phyloP scores from a whole-genome alignment of 192 early-diverging fungal species.

The Umbelopsis vinacea region DNA sequence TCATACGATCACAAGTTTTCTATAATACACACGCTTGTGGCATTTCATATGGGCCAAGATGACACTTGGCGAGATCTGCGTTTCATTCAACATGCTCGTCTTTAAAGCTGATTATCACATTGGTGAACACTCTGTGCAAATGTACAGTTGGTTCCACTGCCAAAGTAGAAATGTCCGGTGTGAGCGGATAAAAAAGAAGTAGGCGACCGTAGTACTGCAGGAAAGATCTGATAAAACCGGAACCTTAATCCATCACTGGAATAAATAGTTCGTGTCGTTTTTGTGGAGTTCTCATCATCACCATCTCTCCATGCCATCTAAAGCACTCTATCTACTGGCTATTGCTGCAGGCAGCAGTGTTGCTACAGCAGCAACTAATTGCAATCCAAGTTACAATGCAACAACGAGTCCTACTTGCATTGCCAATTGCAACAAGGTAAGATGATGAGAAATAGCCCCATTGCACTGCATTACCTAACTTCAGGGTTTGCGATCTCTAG shows the following conservation, averaged over 20 bases:
- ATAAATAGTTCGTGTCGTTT: background rate
- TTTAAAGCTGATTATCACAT: too few species aligned
- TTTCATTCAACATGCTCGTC: background rate
- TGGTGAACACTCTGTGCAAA: too few species aligned
- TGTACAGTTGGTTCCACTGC: background rate
- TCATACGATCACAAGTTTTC: too few species aligned
- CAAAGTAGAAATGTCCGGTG: background rate
- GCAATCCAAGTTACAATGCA: slow-evolving; percentile 36
- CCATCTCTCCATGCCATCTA: slow-evolving; percentile 38
- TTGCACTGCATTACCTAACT: too few species aligned
- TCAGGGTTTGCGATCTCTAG: background rate
- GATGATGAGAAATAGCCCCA: background rate
- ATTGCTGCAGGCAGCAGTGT: slow-evolving; percentile 22
- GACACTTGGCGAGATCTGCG: background rate
- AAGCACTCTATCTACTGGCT: background rate
- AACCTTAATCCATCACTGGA: background rate
- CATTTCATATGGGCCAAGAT: too few species aligned
- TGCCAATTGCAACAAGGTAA: slow-evolving; percentile 35
- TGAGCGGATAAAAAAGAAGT: background rate
- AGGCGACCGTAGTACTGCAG: background rate
- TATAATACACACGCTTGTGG: too few species aligned
- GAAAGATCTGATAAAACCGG: slow-evolving; percentile 1
- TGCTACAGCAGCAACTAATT: slow-evolving; percentile 28
- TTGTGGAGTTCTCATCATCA: background rate
- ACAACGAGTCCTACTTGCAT: slow-evolving; percentile 32